Conservation (phyloP, 176 grass and related monocot genomes). For the Echinochloa phyllopogon region DNA sequence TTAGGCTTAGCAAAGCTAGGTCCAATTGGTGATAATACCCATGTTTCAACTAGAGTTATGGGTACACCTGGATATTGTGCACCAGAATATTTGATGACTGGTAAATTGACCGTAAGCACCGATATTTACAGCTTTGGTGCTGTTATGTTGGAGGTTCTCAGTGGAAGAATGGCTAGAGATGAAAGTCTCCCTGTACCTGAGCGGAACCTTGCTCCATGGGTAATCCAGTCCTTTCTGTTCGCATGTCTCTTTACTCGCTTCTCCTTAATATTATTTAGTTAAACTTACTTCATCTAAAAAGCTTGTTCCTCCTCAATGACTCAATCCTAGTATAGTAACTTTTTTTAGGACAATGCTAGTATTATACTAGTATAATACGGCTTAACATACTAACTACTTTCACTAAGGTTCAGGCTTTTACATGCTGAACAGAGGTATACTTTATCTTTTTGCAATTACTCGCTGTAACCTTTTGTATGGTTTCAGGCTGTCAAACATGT, state of each 20-base stretch:
- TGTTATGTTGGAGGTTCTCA: conserved; percentile 87
- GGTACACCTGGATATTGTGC: conserved; percentile 96
- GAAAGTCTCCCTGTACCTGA: conserved; percentile 50
- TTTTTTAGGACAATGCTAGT: neutral
- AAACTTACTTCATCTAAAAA: neutral
- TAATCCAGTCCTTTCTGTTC: conserved; percentile 39
- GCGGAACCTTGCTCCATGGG: conserved; percentile 78
- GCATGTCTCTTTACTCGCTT: neutral
- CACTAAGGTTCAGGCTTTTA: neutral
- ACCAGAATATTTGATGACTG: conserved; percentile 79
- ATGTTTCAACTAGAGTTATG: conserved; percentile 95
- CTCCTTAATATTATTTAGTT: neutral
- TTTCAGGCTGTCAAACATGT: conserved; percentile 33
- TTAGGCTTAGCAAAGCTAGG: conserved; percentile 88
- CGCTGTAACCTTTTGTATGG: conserved; percentile 26
- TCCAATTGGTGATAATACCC: conserved; percentile 78
- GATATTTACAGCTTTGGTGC: conserved; percentile 95
- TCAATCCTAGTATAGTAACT: neutral
- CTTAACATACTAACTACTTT: neutral
- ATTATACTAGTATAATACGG: too few relatives aligned
- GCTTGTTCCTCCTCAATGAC: neutral
- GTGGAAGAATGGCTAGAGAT: conserved; percentile 84
- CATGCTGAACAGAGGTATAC: neutral
- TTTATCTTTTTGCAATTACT: neutral
- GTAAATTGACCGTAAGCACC: conserved; percentile 71